Percentiles rank a stretch among this genome's conserved stretches.
Conservation (phyloP, 2,329 filamentous ascomycete species). For the Hypomyces perniciosus region DNA sequence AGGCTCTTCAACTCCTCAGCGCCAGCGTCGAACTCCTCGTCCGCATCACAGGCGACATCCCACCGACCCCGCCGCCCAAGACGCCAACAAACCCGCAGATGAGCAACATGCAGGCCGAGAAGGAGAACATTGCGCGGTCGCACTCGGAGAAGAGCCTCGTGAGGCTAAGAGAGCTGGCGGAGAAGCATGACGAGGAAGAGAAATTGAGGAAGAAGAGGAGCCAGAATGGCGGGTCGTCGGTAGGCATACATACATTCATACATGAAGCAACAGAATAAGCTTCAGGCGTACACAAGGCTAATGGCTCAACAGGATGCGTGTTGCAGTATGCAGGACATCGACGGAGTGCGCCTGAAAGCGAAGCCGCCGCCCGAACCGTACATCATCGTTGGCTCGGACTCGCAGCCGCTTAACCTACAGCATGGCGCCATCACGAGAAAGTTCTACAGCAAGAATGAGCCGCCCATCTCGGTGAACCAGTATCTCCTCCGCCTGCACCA, state of each 20-base stretch:
- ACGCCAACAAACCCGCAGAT: constrained; percentile 60
- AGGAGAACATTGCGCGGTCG: constrained; percentile 52
- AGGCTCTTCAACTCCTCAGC: constrained; percentile 75
- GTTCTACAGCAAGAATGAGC: constrained; percentile 85
- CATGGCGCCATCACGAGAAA: constrained; percentile 82
- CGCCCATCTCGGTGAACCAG: constrained; percentile 74
- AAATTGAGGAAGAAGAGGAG: constrained; percentile 17
- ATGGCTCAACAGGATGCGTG: constrained; percentile 19
- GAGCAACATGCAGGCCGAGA: constrained; percentile 57
- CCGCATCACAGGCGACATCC: constrained; percentile 68
- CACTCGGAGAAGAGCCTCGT: constrained; percentile 51
- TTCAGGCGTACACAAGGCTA: constrained; percentile 25
- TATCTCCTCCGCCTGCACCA: constrained; percentile 83
- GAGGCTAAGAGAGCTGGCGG: constrained; percentile 37
- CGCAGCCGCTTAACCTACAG: constrained; percentile 68
- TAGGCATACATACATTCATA: not conserved
- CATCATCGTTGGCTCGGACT: constrained; percentile 60
- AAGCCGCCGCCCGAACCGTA: constrained; percentile 40
- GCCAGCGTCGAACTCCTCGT: constrained; percentile 66
- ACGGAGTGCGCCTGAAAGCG: constrained; percentile 49
- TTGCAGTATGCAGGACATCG: constrained; percentile 31
- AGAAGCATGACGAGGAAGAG: constrained; percentile 23
- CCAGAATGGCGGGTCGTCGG: constrained; percentile 6
- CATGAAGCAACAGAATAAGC: constrained; percentile 8
- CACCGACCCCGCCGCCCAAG: constrained; percentile 67